These are phyloP conservation scores for Daedalea quercina DNA, from an alignment of 768 basidiomycete species.

Conservation along the genomic window DNA sequence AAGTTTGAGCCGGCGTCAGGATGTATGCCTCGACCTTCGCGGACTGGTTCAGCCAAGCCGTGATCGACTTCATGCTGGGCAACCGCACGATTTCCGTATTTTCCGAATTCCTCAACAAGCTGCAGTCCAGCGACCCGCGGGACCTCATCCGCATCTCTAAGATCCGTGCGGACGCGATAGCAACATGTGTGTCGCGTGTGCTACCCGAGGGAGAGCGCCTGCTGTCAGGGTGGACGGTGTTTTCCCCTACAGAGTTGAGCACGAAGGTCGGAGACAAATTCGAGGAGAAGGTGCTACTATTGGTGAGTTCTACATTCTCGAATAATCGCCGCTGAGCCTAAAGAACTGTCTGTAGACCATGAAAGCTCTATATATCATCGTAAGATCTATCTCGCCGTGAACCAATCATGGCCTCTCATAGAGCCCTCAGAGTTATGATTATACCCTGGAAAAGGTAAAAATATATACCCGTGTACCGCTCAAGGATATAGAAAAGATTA, in stretches of 20 bases:
- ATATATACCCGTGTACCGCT: constrained; percentile 86
- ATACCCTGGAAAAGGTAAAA: constrained; percentile 87
- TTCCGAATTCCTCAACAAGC: constrained; percentile 84
- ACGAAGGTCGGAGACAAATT: constrained; percentile 69
- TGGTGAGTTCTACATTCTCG: constrained; percentile 47
- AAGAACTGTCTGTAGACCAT: constrained; percentile 22
- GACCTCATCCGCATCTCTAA: constrained; percentile 84
- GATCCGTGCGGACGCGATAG: constrained; percentile 88
- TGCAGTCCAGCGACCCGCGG: constrained; percentile 88
- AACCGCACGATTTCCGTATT: constrained; percentile 84
- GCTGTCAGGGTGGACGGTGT: constrained; percentile 86
- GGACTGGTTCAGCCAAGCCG: constrained; percentile 97
- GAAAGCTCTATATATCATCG: constrained; percentile 70
- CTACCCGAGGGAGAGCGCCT: constrained; percentile 45
- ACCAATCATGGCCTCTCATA: not conserved
- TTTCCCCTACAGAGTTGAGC: constrained; percentile 76
- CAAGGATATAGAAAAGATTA: constrained; percentile 67
- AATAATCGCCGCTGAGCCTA: not conserved
- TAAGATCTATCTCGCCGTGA: constrained; percentile 29
- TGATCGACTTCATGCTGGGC: constrained; percentile 88
- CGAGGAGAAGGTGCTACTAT: constrained; percentile 88
- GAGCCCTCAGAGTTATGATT: constrained; percentile 75
- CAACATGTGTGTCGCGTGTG: constrained; percentile 65
- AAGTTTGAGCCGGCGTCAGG: constrained; percentile 27
- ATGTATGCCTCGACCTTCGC: constrained; percentile 87